Base-by-base conservation (phyloP, 148 eudicot genomes). In the Bassia scoparia region DNA sequence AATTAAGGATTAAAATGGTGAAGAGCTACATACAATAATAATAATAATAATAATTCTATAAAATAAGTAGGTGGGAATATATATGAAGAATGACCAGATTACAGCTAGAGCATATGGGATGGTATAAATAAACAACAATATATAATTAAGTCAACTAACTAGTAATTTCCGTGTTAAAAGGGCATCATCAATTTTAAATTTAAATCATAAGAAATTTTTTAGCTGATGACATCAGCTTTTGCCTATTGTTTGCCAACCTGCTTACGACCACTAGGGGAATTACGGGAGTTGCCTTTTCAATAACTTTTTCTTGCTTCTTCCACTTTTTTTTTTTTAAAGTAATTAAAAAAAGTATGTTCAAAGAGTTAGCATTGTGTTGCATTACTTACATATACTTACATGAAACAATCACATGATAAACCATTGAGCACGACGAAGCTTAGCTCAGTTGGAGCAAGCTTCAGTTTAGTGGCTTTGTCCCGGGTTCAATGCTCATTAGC, bases 141-240 rank as follows among this genome's bases (percentile, higher is more conserved):
- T 3, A 37, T 37, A 37, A 34, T 49, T 38, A 74, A 81, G 87
- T 82, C 84, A 83, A 85, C 86, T 71, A 83, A 85, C 86, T 71
- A 70, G 59, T 75, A 78, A 78, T 78, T 80, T 85, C 82, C 86
- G 84, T 83, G 84, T 73, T 65, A 75, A 33, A 67, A 61, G 75
- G 71, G 73, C 23, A 61, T 63, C 60, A 59, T 29, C 16, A 18
- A 27, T 38, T 2, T 4, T 16, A 49, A 15, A 49, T 2, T n/a
- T n/a, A 52, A 16, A 7, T 55, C 21, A 5, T 50, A 38, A 74
- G 58, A 18, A 64, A 74, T 48, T 53, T 50, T 37, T 52, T 14
- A 13, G 61, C 52, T 69, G 37, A 79, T 79, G 78, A 79, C 82
- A 66, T 79, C n/a, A 15, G 38, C 21, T 33, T 41, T 52, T 68